phyloP scores from a whole-genome alignment of 805 yeast genomes.

The Hyphopichia homilentoma region DNA sequence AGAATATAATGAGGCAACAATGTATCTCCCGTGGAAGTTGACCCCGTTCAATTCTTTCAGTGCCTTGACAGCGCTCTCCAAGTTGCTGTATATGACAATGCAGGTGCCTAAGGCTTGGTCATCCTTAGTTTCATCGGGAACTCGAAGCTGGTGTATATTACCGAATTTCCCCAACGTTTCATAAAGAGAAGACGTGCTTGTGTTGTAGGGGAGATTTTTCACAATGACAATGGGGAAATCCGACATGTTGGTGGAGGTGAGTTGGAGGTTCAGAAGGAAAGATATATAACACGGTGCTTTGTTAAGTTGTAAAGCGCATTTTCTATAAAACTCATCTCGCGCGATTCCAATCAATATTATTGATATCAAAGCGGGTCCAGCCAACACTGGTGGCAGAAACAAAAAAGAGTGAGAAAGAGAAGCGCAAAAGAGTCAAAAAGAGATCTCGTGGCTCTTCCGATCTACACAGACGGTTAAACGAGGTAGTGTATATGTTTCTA shows the following conservation, averaged over 20 bases:
- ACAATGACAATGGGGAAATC: constrained; percentile 47
- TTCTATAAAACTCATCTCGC: neutral
- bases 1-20: constrained; percentile 47
- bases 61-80: constrained; percentile 47
- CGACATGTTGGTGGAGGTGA: no score
- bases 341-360: no score
- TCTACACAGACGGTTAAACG: no score
- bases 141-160: constrained; percentile 50
- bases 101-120: constrained; percentile 45
- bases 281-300: no score
- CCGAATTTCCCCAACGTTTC: constrained; percentile 55
- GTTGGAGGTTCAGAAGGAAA: no score
- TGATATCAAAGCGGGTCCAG: no score
- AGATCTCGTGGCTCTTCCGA: no score
- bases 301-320: no score
- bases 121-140: constrained; percentile 27
- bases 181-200: constrained; percentile 44
- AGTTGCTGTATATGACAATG: constrained; percentile 48
- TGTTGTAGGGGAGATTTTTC: constrained; percentile 55
- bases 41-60: constrained; percentile 56
- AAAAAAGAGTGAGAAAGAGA: no score
- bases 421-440: no score
- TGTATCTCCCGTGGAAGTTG: constrained; percentile 54
- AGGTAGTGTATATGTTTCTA: no score
- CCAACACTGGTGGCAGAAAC: no score